Conservation (phyloP, 73 alveolate genomes). For the Tetrahymena elliotti region DNA sequence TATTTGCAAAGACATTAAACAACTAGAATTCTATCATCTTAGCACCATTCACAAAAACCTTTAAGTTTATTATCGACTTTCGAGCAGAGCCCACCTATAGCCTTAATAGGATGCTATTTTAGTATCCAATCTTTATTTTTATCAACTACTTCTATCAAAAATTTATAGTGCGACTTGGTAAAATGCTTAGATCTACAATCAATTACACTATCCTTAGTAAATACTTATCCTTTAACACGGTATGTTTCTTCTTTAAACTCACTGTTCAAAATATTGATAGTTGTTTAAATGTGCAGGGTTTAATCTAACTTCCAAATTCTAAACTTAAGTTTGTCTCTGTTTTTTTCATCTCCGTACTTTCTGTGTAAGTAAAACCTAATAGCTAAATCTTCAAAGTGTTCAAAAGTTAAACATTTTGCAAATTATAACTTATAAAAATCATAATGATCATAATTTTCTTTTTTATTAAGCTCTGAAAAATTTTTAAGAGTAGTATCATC, state of each 20-base stretch:
- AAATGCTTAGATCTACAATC: neutral
- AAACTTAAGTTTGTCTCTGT: neutral
- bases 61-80: neutral
- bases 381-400: neutral
- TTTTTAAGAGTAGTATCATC: neutral
- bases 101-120: neutral
- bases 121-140: neutral
- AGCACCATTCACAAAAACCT: neutral
- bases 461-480: neutral
- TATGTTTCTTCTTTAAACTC: neutral
- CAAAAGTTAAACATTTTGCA: neutral
- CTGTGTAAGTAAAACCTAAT: neutral
- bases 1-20: neutral
- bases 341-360: neutral
- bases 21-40: neutral
- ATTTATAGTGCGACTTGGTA: neutral
- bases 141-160: neutral
- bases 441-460: neutral
- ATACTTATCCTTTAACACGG: neutral
- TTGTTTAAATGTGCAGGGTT: neutral
- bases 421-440: neutral
- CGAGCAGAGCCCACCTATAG: neutral
- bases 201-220: neutral
- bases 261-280: neutral
- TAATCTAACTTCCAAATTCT: neutral